Percentiles rank a stretch among this genome's conserved stretches.
phyloP scores from a whole-genome alignment of 1,284 basidiomycete genomes.

The Pholiota adiposa region DNA sequence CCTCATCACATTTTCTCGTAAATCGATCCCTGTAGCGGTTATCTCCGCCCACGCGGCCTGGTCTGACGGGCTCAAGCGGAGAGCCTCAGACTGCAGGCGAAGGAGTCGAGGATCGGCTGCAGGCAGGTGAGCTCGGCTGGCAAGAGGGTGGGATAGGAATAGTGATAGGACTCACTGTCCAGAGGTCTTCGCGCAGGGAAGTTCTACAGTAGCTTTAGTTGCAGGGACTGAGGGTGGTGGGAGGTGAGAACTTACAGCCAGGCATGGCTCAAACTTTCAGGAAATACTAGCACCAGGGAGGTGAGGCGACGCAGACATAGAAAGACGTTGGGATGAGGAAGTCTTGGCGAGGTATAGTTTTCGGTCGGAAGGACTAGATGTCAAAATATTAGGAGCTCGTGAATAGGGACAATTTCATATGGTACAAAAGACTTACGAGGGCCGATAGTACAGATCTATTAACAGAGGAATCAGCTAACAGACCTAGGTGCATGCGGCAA shows the following conservation, averaged over 20 bases:
- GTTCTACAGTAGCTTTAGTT: constrained; percentile 25
- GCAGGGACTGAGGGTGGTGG: neutral
- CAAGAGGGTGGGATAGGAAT: too few relatives aligned
- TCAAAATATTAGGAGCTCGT: neutral
- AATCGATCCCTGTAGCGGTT: constrained; percentile 31
- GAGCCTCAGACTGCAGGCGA: constrained; percentile 35
- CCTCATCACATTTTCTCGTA: constrained; percentile 30
- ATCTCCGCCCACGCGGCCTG: constrained; percentile 33
- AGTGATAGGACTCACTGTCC: constrained; percentile 39
- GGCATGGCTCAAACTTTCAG: constrained; percentile 68
- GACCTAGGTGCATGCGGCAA: neutral
- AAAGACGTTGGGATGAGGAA: constrained; percentile 63
- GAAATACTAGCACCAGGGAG: constrained; percentile 68
- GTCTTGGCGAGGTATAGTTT: constrained; percentile 66
- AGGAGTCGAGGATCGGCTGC: constrained; percentile 36
- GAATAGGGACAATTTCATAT: too few relatives aligned
- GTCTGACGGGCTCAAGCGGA: constrained; percentile 35
- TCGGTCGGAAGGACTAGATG: constrained; percentile 66
- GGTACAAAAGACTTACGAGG: constrained; percentile 44
- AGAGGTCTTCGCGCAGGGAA: constrained; percentile 45
- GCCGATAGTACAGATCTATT: constrained; percentile 48
- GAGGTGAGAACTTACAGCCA: constrained; percentile 38
- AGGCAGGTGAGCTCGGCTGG: too few relatives aligned
- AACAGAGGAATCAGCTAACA: neutral
- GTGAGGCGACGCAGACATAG: constrained; percentile 67